A percentile compares a stretch with the other conserved stretches of the same genome.
These are phyloP conservation scores for Pholiota adiposa DNA, from an alignment of 1,284 basidiomycete species.

Conservation along the genomic window DNA sequence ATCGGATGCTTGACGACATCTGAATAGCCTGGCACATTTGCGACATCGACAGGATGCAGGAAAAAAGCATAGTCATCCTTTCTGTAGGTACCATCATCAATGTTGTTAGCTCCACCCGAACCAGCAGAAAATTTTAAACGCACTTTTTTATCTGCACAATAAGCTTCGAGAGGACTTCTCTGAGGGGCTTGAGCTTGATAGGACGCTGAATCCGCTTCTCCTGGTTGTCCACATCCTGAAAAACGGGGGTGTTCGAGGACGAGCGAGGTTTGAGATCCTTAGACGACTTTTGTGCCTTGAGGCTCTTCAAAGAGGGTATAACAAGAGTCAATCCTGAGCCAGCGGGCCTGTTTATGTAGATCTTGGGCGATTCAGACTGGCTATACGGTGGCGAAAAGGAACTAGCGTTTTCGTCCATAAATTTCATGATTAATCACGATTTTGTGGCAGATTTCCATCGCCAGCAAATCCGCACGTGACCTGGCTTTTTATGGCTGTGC, in stretches of 20 bases:
- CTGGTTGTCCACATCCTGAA: slow-evolving; percentile 35
- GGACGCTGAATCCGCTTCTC: slow-evolving; percentile 55
- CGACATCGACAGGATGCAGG: slow-evolving; percentile 67
- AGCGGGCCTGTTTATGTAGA: slow-evolving; percentile 31
- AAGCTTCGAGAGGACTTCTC: slow-evolving; percentile 70
- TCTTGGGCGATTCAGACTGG: slow-evolving; percentile 31
- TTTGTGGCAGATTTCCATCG: slow-evolving; percentile 10
- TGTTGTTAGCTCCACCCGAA: slow-evolving; percentile 1
- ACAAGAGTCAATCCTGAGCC: slow-evolving; percentile 50
- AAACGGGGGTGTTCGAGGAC: slow-evolving; percentile 24
- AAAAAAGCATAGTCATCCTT: slow-evolving; percentile 90
- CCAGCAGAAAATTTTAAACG: slow-evolving; percentile 23
- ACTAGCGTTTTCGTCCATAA: slow-evolving; percentile 35
- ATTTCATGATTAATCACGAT: slow-evolving; percentile 22
- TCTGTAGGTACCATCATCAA: slow-evolving; percentile 44
- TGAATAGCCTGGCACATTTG: slow-evolving; percentile 69
- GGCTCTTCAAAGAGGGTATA: slow-evolving; percentile 50
- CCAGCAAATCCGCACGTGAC: slow-evolving; percentile 10
- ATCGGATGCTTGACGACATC: slow-evolving; percentile 77
- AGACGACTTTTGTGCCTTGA: slow-evolving; percentile 40
- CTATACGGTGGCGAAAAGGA: slow-evolving; percentile 33
- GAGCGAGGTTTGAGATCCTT: slow-evolving; percentile 38
- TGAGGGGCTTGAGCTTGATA: slow-evolving; percentile 75
- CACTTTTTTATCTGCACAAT: slow-evolving; percentile 77
- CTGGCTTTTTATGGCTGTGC: background rate